Conservation (phyloP, 2,329 filamentous ascomycete species). For the Neurospora crassa region DNA sequence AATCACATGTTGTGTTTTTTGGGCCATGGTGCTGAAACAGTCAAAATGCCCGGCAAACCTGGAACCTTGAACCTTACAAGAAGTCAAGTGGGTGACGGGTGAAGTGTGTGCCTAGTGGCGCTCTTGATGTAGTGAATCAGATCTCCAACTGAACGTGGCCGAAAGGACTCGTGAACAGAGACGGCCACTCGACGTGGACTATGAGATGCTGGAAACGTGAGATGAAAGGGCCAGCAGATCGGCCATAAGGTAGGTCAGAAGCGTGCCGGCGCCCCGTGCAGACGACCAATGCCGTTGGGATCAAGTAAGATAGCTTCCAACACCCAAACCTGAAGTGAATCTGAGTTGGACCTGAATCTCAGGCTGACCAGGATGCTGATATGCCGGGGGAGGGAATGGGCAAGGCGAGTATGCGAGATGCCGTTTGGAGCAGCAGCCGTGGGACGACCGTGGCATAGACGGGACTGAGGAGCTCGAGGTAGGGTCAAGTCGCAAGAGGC, state of each 20-base stretch:
- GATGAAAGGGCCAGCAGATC: conserved; percentile 12
- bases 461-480: not conserved
- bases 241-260: conserved; percentile 18
- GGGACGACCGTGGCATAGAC: not conserved
- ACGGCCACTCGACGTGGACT: conserved; percentile 10
- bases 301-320: not conserved
- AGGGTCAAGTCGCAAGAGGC: not conserved
- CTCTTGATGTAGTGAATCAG: not conserved
- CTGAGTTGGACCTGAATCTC: not conserved
- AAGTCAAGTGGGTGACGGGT: not conserved
- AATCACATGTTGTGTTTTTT: conserved; percentile 27
- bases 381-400: conserved; percentile 1
- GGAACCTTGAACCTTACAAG: not conserved
- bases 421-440: not conserved
- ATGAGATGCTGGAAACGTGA: conserved; percentile 5
- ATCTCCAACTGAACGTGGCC: not conserved
- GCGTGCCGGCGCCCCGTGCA: conserved; percentile 13
- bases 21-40: conserved; percentile 21
- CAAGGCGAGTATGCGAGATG: conserved; percentile 4
- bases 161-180: not conserved
- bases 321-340: not conserved
- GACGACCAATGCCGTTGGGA: conserved; percentile 1
- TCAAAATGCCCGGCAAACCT: conserved; percentile 2
- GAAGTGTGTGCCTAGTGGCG: not conserved
- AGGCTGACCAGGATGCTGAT: conserved; percentile 1